Base-by-base conservation (phyloP, 495 filamentous ascomycete species). In the Neurospora sp. region DNA sequence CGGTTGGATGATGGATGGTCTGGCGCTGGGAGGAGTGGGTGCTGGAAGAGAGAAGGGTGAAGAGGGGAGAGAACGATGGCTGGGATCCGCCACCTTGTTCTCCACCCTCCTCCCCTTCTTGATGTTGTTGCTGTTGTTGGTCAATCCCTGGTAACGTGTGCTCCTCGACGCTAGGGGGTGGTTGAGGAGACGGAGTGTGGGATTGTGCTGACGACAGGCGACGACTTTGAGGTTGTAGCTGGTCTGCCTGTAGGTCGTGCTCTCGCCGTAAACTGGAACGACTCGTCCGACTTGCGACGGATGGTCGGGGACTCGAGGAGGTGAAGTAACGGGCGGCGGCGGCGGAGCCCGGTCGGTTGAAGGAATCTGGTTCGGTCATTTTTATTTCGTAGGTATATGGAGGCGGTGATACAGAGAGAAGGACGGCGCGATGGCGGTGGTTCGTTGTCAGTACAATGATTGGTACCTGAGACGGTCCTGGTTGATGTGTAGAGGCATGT, bases 1-100 rank as follows among this genome's bases (percentile, higher is more conserved):
- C 90, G 48, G 86, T 89, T 74, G 96, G 94, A 81, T 95, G 86
- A 82, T 93, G 84, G 10, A 85, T 86, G 69, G 87, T 86, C 69
- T 78, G 76, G 12, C 75, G 73, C 59, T 71, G 72, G 16, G 75
- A 70, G 5, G 77, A 59, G 38, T 83, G 83, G 16, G 81, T 84
- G 20, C 81, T 82, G 18, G 84, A 76, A 73, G 88, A 83, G 74
- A 93, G 82, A 46, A 93, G 83, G 10, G 89, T 86, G 81, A 92
- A 93, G 82, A 92, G 85, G 35, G 91, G 89, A 48, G 83, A 79
- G 83, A 93, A 92, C 71, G 82, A 79, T 3, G 84, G 84, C 31
- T 70, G 71, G 44, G 40, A 20, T n/a, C 72, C 44, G 54, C 40
- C 44, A n/a, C 62, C 44, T 76, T 71, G 41, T 48, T 76, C 39